Evolutionary conservation across 2,329 filamentous ascomycete species (phyloP).

Genomic region (Lasiodiplodia sp.): DNA sequence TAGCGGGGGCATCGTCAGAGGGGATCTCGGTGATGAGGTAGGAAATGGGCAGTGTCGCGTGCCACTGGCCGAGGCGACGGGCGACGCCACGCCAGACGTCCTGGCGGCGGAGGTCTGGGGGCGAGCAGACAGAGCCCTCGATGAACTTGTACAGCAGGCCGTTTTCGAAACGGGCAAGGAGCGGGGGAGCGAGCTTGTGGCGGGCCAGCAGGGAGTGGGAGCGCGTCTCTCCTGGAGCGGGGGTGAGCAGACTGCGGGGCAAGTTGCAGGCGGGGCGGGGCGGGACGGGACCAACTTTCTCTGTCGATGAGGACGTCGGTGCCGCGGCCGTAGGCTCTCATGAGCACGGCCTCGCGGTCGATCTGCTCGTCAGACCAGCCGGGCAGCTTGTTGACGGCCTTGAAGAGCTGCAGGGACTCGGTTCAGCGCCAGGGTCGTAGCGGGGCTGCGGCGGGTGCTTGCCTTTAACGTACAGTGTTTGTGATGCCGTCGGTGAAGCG

Average conservation of each 20-base stretch:
- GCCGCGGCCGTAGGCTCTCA: slow-evolving; percentile 92
- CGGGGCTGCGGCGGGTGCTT: slow-evolving; percentile 26
- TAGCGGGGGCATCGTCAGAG: slow-evolving; percentile 36
- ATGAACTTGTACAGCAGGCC: slow-evolving; percentile 95
- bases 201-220: slow-evolving; percentile 87
- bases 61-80: slow-evolving; percentile 87
- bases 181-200: slow-evolving; percentile 80
- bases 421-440: slow-evolving; percentile 19
- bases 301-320: slow-evolving; percentile 96
- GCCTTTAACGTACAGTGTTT: slow-evolving; percentile 72
- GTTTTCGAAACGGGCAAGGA: slow-evolving; percentile 93
- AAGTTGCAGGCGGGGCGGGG: slow-evolving; percentile 6
- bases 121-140: slow-evolving; percentile 78
- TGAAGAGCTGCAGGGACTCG: slow-evolving; percentile 63
- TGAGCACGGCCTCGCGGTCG: slow-evolving; percentile 83
- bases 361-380: slow-evolving; percentile 78
- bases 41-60: slow-evolving; percentile 71
- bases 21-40: slow-evolving; percentile 52
- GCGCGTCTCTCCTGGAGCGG: slow-evolving; percentile 59
- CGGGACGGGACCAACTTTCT: slow-evolving; percentile 67
- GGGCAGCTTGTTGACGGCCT: slow-evolving; percentile 73
- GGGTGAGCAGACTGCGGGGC: slow-evolving; percentile 11
- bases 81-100: slow-evolving; percentile 85
- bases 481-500: slow-evolving; percentile 98
- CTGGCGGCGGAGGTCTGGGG: slow-evolving; percentile 78